These are phyloP conservation scores for Pelargonium fulgidum DNA, from an alignment of 441 rosid genomes.

Conservation along the genomic window DNA sequence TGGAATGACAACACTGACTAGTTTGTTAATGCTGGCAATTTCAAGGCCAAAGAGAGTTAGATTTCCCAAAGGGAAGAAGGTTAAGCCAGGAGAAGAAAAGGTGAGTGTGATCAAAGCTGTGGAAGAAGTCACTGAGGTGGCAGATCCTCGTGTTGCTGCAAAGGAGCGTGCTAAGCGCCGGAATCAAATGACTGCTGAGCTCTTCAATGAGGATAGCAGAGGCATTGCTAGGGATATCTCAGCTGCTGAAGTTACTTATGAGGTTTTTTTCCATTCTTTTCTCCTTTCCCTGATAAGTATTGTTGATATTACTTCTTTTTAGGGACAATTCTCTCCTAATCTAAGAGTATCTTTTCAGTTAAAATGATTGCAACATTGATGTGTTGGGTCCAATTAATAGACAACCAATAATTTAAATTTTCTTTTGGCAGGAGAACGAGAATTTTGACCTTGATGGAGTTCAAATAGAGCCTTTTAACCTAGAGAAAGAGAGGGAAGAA, in stretches of 20 bases:
- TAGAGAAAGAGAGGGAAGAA: conserved; percentile 86
- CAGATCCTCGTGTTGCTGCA: conserved; percentile 58
- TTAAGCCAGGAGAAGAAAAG: conserved; percentile 49
- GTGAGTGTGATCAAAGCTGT: conserved; percentile 18
- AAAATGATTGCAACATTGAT: conserved; percentile 20
- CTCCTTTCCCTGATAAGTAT: background rate
- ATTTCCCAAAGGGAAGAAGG: conserved; percentile 88
- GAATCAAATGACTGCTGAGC: conserved; percentile 42
- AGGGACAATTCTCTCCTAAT: conserved; percentile 17
- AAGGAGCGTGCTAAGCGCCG: conserved; percentile 68
- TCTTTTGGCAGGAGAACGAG: conserved; percentile 60
- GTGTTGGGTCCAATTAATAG: conserved; percentile 21
- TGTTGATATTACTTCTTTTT: background rate
- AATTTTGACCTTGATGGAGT: conserved; percentile 80
- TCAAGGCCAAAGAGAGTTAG: conserved; percentile 70
- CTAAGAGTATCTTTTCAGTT: conserved; percentile 16
- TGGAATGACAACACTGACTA: background rate
- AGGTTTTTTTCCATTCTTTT: conserved; percentile 32
- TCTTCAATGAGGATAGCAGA: conserved; percentile 41
- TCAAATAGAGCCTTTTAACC: conserved; percentile 86
- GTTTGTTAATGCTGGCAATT: conserved; percentile 8
- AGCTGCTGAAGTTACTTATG: conserved; percentile 58
- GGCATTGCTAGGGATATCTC: conserved; percentile 28
- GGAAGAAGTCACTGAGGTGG: conserved; percentile 22
- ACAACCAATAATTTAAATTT: conserved; percentile 24